Base-by-base conservation (phyloP, 768 basidiomycete genomes). In the Suillus paluster region DNA sequence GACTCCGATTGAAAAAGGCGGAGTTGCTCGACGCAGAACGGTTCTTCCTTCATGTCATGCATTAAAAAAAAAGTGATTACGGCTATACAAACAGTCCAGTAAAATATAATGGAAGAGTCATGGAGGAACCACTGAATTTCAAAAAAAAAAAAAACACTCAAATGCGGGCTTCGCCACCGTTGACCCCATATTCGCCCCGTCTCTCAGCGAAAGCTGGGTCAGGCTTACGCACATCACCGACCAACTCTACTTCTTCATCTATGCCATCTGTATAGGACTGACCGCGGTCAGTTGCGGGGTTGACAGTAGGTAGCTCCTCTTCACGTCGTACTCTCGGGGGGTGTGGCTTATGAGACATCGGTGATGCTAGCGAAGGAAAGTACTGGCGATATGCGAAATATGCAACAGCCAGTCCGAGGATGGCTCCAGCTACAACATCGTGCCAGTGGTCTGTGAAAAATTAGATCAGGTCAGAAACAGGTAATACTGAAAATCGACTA, bases 311-410 rank as follows among this genome's bases (percentile, higher is more conserved):
- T 10, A 89, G 79, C 2, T 70, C 67, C 5, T 77, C 73, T 1
- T 79, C 80, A 39, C 79, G 81, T 46, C 78, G 76, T 62, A 86
- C 83, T 45, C 91, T 87, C 19, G 92, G 90, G 5, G 87, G 79
- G 71, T 90, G 84, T 0, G 93, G 91, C n/a, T 80, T 81, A 69
- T 94, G 89, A 3, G 85, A 86, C 39, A 80, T 69, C 21, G 84
- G 79, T 0, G 87, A 86, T 2, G 76, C 70, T n/a, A 94, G 82
- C n/a, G 84, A 78, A 21, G 90, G 91, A 68, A 90, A 95, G 75
- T 94, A 94, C 70, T 92, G 92, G 46, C 91, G 86, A 75, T 96
- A 96, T 17, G 84, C 73, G 67, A 94, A 90, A 76, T 84, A 90
- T 19, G 93, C 80, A 60, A 92, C 77, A 49, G 82, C 70, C 19